Base-by-base conservation (phyloP, 192 early-diverging fungal species). In the Rhizophagus clarus region DNA sequence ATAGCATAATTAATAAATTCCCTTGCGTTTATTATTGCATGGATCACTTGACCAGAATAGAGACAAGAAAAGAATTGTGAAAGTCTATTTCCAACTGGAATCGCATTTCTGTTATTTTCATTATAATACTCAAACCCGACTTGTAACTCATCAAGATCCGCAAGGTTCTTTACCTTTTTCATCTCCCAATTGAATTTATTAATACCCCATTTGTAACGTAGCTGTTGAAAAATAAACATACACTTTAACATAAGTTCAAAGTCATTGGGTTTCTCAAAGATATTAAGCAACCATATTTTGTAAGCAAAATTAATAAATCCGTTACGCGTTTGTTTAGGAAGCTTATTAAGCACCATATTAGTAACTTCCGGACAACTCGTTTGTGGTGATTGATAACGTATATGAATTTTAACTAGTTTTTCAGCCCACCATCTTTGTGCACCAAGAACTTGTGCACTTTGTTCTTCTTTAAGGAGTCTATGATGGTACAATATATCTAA, bases 171-270 rank as follows among this genome's bases (percentile, higher is more conserved):
- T 3, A 14, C 22, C 14, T 26, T 29, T 26, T 24, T 42, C 40
- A 37, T 72, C 32, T 72, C 42, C 6, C 2, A 26, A 72, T 24
- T 5, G 71, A 72, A 72, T 9, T 47, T 24, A 26, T 72, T 26
- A 45, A 72, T 45, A 42, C 22, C 40, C 22, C 31, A 20, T 34
- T 34, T n/a, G 32, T 72, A n/a, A 14, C 11, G 4, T 9, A 72
- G 22, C 3, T 56, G 49, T 17, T 56, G 49, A 20, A 56, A 5
- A 56, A 20, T 5, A 56, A 56, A 56, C 49, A 56, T 49, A n/a
- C 81, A n/a, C 80, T 84, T 82, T 76, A 82, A 47, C 37, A 80
- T 31, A 61, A 76, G 3, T 69, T 82, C 20, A 83, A 85, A 51
- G 72, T 85, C 51, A 80, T 79, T 31, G 20, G 82, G 10, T 12